phyloP scores from a whole-genome alignment of 768 basidiomycete species.

The Leccinum rimulosum region DNA sequence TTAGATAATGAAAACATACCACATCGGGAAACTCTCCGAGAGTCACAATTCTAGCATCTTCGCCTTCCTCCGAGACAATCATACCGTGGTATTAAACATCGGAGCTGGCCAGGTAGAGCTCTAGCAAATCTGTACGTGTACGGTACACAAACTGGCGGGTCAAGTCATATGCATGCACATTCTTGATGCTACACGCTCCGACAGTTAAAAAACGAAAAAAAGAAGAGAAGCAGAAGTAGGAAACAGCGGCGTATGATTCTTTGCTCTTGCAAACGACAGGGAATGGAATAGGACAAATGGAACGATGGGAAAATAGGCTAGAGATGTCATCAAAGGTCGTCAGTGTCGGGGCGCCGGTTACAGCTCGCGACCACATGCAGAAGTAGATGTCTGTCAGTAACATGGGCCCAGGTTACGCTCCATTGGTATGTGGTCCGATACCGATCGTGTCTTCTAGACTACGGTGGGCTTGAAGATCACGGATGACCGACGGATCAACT shows the following conservation, averaged over 20 bases:
- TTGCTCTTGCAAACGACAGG: slow-evolving; percentile 13
- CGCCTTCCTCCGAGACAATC: background rate
- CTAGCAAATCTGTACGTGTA: slow-evolving; percentile 28
- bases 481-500: slow-evolving; percentile 88
- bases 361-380: slow-evolving; percentile 20
- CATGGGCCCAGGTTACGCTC: slow-evolving; percentile 19
- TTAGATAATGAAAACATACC: slow-evolving; percentile 32
- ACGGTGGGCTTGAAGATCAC: slow-evolving; percentile 83
- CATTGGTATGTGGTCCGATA: slow-evolving; percentile 31
- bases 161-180: slow-evolving; percentile 29
- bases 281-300: slow-evolving; percentile 18
- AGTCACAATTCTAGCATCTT: background rate
- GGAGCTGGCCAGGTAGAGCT: slow-evolving; percentile 16
- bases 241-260: slow-evolving; percentile 16
- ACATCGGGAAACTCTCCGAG: slow-evolving; percentile 1
- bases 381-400: slow-evolving; percentile 17
- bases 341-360: slow-evolving; percentile 20
- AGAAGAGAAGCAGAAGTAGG: slow-evolving; percentile 5
- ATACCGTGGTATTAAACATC: slow-evolving; percentile 9
- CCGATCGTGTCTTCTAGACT: slow-evolving; percentile 63
- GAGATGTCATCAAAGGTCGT: slow-evolving; percentile 31
- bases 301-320: slow-evolving; percentile 19
- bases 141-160: slow-evolving; percentile 19
- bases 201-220: background rate
- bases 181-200: slow-evolving; percentile 27